Conservation (phyloP, 2,329 filamentous ascomycete genomes). For the Neopestalotiopsis clavispora region DNA sequence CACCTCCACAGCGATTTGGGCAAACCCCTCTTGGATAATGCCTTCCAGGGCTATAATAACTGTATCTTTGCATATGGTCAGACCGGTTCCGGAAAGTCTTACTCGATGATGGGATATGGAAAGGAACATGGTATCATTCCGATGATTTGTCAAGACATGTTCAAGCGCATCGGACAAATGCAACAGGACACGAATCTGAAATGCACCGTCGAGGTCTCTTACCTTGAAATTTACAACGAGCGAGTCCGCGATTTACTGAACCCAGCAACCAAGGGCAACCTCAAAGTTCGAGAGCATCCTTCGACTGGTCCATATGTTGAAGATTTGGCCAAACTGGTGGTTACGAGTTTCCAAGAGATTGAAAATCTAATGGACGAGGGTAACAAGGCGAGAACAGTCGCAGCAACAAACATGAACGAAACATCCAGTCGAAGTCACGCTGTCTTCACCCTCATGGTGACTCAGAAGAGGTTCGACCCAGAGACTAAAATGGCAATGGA, state of each 20-base stretch:
- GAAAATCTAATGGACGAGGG: conserved; percentile 99
- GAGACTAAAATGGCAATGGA: conserved; percentile 98
- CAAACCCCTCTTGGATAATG: conserved; percentile 91
- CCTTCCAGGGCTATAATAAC: conserved; percentile 98
- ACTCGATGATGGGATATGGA: conserved; percentile 99
- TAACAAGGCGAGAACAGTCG: conserved; percentile 97
- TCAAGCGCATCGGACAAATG: conserved; percentile 77
- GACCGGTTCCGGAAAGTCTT: conserved; percentile 97
- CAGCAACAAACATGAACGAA: conserved; percentile 99
- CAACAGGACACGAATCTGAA: conserved; percentile 76
- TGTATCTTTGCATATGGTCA: conserved; percentile 99
- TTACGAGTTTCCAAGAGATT: conserved; percentile 92
- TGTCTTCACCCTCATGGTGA: conserved; percentile 94
- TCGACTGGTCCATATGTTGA: conserved; percentile 98
- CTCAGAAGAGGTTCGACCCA: conserved; percentile 87
- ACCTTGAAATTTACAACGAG: conserved; percentile 99
- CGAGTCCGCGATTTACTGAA: conserved; percentile 94
- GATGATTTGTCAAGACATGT: conserved; percentile 97
- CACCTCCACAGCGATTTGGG: conserved; percentile 89
- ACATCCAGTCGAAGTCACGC: conserved; percentile 98
- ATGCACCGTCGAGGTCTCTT: conserved; percentile 97
- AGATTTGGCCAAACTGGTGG: conserved; percentile 92
- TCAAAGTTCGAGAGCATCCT: conserved; percentile 97
- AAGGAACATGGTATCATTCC: conserved; percentile 95
- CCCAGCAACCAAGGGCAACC: conserved; percentile 91